phyloP scores from a whole-genome alignment of 2,329 filamentous ascomycete genomes.

The Aspergillus tubingensis region DNA sequence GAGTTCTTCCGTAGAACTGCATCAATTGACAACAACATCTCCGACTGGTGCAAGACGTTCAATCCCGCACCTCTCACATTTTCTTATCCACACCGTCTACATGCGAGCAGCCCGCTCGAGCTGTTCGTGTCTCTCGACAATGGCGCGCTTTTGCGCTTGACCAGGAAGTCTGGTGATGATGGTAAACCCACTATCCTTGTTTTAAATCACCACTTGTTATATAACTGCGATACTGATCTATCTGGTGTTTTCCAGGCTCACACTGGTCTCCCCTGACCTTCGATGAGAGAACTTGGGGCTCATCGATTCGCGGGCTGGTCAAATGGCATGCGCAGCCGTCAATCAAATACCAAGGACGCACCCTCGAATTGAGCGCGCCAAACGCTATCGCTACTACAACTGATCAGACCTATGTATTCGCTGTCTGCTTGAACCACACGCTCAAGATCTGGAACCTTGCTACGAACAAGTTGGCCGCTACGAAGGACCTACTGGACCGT shows the following conservation, averaged over 20 bases:
- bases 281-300: slow-evolving; percentile 51
- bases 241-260: slow-evolving; percentile 32
- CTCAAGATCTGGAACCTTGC: slow-evolving; percentile 86
- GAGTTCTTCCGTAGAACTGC: slow-evolving; percentile 75
- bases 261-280: slow-evolving; percentile 50
- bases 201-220: slow-evolving; percentile 1
- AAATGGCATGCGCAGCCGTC: slow-evolving; percentile 47
- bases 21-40: slow-evolving; percentile 71
- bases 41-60: slow-evolving; percentile 74
- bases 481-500: slow-evolving; percentile 75
- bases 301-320: slow-evolving; percentile 51
- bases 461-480: slow-evolving; percentile 75
- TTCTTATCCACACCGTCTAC: slow-evolving; percentile 77
- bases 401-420: slow-evolving; percentile 62
- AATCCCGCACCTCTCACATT: slow-evolving; percentile 72
- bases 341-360: slow-evolving; percentile 45
- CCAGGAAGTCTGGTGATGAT: slow-evolving; percentile 58
- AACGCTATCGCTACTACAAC: slow-evolving; percentile 49
- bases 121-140: slow-evolving; percentile 69
- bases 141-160: slow-evolving; percentile 63
- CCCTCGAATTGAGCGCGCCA: slow-evolving; percentile 45
- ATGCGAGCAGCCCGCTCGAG: slow-evolving; percentile 71
- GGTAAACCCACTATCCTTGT: slow-evolving; percentile 36
- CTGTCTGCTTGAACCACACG: slow-evolving; percentile 84
- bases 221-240: slow-evolving; percentile 9